Evolutionary conservation across 345 rosid genomes (phyloP).

Genomic region (Pistacia vera): DNA sequence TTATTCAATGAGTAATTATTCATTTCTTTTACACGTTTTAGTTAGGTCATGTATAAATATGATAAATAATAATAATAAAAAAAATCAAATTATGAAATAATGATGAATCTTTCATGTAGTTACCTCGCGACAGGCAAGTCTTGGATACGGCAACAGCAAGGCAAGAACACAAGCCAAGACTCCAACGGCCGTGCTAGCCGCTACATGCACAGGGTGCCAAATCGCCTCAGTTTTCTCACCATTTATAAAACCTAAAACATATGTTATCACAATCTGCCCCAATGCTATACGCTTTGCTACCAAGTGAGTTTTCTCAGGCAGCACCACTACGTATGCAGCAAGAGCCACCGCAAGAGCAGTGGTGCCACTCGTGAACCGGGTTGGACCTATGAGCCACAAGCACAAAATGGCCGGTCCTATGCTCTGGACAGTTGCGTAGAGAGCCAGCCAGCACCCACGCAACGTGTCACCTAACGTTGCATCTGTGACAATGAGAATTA

Average conservation of each 20-base stretch:
- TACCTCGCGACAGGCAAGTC: slow-evolving; percentile 78
- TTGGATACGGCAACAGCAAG: slow-evolving; percentile 71
- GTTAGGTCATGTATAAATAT: no score
- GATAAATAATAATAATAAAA: background rate
- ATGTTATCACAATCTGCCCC: slow-evolving; percentile 76
- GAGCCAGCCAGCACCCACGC: slow-evolving; percentile 72
- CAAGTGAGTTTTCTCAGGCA: slow-evolving; percentile 63
- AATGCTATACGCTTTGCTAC: slow-evolving; percentile 72
- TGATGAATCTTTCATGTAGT: no score
- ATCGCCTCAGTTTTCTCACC: slow-evolving; percentile 55
- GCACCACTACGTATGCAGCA: slow-evolving; percentile 59
- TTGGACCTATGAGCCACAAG: slow-evolving; percentile 69
- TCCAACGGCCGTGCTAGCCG: slow-evolving; percentile 81
- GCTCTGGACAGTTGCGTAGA: slow-evolving; percentile 73
- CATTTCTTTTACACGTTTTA: no score
- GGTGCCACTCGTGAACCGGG: slow-evolving; percentile 48
- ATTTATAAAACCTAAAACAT: slow-evolving; percentile 59
- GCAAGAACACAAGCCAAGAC: slow-evolving; percentile 72
- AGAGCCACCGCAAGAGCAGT: slow-evolving; percentile 62
- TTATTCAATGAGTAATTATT: no score
- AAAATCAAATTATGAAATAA: background rate
- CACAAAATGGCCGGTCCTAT: slow-evolving; percentile 66
- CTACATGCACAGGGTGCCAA: slow-evolving; percentile 77
- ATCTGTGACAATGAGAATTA: slow-evolving; percentile 62
- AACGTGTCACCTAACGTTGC: slow-evolving; percentile 78